Conservation (phyloP, 192 early-diverging fungal species). For the Entomortierella chlamydospora region DNA sequence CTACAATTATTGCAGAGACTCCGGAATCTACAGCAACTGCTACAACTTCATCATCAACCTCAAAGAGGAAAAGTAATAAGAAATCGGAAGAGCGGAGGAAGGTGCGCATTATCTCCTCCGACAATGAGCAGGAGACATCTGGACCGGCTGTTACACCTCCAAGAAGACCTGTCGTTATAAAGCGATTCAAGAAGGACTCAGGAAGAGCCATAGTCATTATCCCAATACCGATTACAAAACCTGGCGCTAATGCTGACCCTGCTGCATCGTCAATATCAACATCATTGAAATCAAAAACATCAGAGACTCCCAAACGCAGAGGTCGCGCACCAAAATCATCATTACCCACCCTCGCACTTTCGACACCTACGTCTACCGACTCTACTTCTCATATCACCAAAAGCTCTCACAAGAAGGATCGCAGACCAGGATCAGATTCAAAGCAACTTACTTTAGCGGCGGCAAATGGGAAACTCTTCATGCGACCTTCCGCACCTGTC, state of each 20-base stretch:
- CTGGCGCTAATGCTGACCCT: not conserved
- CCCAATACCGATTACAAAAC: slow-evolving; percentile 30
- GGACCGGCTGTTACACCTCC: not conserved
- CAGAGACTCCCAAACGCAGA: slow-evolving; percentile 9
- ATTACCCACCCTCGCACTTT: not conserved
- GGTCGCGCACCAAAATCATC: slow-evolving; percentile 16
- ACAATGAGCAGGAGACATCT: slow-evolving; percentile 4
- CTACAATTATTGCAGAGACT: not conserved
- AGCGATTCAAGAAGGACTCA: slow-evolving; percentile 10
- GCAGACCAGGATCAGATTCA: not conserved
- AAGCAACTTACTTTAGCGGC: slow-evolving; percentile 21
- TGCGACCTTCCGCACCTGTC: slow-evolving; percentile 8
- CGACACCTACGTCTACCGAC: not conserved
- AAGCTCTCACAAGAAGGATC: slow-evolving; percentile 29
- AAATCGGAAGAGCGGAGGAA: slow-evolving; percentile 14
- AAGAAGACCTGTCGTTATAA: slow-evolving; percentile 11
- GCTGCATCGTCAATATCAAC: not conserved
- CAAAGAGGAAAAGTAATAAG: slow-evolving; percentile 15
- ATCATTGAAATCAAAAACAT: not conserved
- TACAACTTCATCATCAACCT: not conserved
- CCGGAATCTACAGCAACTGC: not conserved
- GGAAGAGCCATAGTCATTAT: slow-evolving; percentile 38
- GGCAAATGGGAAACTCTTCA: slow-evolving; percentile 36
- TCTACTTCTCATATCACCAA: slow-evolving; percentile 1
- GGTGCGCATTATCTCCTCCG: slow-evolving; percentile 14